A percentile compares a stretch with the other conserved stretches of the same genome.
These are phyloP conservation scores for Zygosaccharomyces rouxii DNA, from an alignment of 805 yeast species.

Conservation along the genomic window DNA sequence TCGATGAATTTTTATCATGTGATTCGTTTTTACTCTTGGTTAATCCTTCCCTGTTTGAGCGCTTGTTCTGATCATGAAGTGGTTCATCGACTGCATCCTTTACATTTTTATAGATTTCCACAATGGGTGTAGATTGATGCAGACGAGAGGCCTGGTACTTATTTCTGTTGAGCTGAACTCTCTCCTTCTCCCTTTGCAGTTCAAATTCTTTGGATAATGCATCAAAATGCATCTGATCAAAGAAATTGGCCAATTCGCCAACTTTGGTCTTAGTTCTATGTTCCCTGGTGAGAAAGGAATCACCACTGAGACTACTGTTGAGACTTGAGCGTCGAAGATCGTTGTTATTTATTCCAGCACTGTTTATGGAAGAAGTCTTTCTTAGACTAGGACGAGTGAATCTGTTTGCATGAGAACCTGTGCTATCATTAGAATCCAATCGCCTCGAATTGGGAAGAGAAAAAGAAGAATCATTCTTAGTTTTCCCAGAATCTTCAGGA, in stretches of 20 bases:
- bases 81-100: conserved; percentile 77
- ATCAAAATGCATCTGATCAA: conserved; percentile 73
- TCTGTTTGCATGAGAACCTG: neutral
- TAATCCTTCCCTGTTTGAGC: conserved; percentile 14
- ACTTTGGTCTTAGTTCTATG: conserved; percentile 43
- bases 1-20: conserved; percentile 4
- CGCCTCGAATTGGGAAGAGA: neutral
- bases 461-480: neutral
- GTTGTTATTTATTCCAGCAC: conserved; percentile 7
- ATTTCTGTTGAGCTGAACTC: conserved; percentile 54
- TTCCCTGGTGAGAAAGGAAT: conserved; percentile 15
- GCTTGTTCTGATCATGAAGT: conserved; percentile 29
- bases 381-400: conserved; percentile 1
- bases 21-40: conserved; percentile 4
- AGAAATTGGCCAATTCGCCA: conserved; percentile 58
- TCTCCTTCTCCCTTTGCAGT: conserved; percentile 76
- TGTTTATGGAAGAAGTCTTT: conserved; percentile 9
- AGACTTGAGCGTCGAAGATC: conserved; percentile 13
- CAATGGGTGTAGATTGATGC: conserved; percentile 76
- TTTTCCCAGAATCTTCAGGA: neutral
- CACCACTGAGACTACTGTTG: conserved; percentile 13
- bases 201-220: conserved; percentile 82
- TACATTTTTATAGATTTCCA: conserved; percentile 82
- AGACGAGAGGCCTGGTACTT: conserved; percentile 67
- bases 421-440: neutral